Percentiles rank a stretch among this genome's conserved stretches.
Evolutionary conservation across 768 basidiomycete genomes (phyloP).

Genomic region (Boletus barrowsii): DNA sequence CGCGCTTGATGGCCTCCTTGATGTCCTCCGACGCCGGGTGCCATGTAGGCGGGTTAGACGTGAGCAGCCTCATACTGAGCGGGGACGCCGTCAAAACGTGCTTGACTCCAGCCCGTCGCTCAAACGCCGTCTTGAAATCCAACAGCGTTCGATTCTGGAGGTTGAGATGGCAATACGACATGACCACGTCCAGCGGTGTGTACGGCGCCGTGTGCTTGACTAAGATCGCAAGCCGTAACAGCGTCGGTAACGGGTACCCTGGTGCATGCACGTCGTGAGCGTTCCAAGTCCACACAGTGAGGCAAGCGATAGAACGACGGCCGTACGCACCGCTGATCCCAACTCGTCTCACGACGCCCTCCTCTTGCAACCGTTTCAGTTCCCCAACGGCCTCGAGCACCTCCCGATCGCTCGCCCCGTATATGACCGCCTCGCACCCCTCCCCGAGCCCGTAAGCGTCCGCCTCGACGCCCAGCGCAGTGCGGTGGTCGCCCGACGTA

Average conservation of each 20-base stretch:
- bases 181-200: constrained; percentile 71
- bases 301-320: too few species aligned
- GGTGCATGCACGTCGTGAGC: too few species aligned
- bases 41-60: constrained; percentile 58
- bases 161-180: constrained; percentile 79
- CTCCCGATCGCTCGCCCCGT: constrained; percentile 69
- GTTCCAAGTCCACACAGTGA: too few species aligned
- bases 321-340: constrained; percentile 68
- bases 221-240: constrained; percentile 79
- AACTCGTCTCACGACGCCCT: constrained; percentile 68
- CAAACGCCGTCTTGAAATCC: constrained; percentile 55
- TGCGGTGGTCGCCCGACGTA: constrained; percentile 51
- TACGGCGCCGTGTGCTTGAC: constrained; percentile 64
- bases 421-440: constrained; percentile 54
- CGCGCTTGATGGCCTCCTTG: constrained; percentile 40
- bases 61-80: constrained; percentile 79
- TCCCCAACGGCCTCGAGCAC: constrained; percentile 67
- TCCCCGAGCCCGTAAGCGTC: constrained; percentile 61
- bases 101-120: constrained; percentile 57
- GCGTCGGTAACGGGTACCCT: constrained; percentile 81
- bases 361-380: constrained; percentile 63
- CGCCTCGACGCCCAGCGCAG: constrained; percentile 52
- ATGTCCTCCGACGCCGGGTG: constrained; percentile 67
- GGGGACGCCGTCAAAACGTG: constrained; percentile 80
- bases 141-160: constrained; percentile 66